Base-by-base conservation (phyloP, 805 yeast genomes). In the Hanseniaspora singularis region DNA sequence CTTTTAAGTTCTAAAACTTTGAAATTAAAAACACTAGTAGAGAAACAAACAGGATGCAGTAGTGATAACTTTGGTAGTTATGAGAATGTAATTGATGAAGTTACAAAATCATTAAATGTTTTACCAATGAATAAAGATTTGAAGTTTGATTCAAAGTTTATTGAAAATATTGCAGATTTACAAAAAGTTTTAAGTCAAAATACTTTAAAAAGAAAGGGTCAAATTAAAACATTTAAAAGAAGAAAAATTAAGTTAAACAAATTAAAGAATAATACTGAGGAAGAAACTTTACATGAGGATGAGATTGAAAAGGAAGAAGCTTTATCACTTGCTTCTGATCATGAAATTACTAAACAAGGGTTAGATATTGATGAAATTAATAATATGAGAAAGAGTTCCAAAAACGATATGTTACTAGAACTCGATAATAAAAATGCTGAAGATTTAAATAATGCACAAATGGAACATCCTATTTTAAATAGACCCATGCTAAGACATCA, bases 151-250 rank as follows among this genome's bases (percentile, higher is more conserved):
- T 49, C 52, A 15, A 52, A 56, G 33, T 53, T 57, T 34, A 49
- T 62, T 26, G 49, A 50, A 28, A 53, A 57, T n/a, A 61, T 63
- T 23, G 56, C 64, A 1, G 48, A 52, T 4, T 57, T 63, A 37
- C 67, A 63, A 49, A 54, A 55, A 38, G 55, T 58, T 26, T 53
- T 63, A 15, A 60, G 55, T 43, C 61, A 60, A 47, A 54, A 64
- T 51, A 52, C 41, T 3, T 37, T 44, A 18, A 44, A 57, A 34
- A 51, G 57, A 38, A 38, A 49, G 18, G 59, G 59, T 23, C 57
- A 57, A 36, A 54, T 50, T 33, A 53, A 50, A 12, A 51, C 50
- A 27, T 56, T 61, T n/a, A 57, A 57, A 44, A 57, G 64, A 51
- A 56, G 66, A 43, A 59, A 55, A 24, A 54, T 63, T 3, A 58